A percentile compares a stretch with the other conserved stretches of the same genome.
Conservation (phyloP, 176 grass and related monocot genomes). For the Carex parvula region DNA sequence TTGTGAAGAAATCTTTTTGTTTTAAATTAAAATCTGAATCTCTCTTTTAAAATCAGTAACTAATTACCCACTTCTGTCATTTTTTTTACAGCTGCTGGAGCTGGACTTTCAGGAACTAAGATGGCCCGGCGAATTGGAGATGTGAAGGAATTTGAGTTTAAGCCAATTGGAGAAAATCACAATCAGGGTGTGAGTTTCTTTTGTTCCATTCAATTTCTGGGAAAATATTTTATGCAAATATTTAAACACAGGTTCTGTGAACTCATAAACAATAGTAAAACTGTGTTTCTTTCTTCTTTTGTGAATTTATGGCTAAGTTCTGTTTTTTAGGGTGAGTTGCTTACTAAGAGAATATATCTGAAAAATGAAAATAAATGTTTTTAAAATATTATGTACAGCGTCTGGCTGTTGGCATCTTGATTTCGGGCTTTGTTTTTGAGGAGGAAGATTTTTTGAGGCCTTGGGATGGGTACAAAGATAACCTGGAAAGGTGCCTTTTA, state of each 20-base stretch:
- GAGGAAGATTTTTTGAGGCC: slow-evolving; percentile 73
- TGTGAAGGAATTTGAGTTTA: slow-evolving; percentile 94
- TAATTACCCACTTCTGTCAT: slow-evolving; percentile 27
- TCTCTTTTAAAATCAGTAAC: neutral
- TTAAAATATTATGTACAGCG: slow-evolving; percentile 47
- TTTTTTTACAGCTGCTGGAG: slow-evolving; percentile 81
- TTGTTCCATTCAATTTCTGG: slow-evolving; percentile 1
- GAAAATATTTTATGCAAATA: neutral
- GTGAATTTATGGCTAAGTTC: neutral
- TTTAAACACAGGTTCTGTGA: neutral
- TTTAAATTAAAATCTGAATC: slow-evolving; percentile 4
- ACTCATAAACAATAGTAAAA: neutral
- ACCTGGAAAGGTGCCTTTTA: slow-evolving; percentile 67
- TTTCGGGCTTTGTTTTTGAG: slow-evolving; percentile 76
- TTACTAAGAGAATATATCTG: neutral
- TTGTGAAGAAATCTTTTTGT: neutral
- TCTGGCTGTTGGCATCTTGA: slow-evolving; percentile 71
- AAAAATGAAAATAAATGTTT: slow-evolving; percentile 32
- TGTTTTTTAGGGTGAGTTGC: neutral
- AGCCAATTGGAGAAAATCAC: slow-evolving; percentile 78
- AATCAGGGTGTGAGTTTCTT: slow-evolving; percentile 86
- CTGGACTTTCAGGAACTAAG: slow-evolving; percentile 89
- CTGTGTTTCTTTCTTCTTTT: neutral
- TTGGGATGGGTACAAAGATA: slow-evolving; percentile 83
- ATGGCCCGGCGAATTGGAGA: slow-evolving; percentile 84